Percentiles rank a stretch among this genome's conserved stretches.
Evolutionary conservation across 345 rosid genomes (phyloP).

Genomic region (Lepidium didymum): DNA sequence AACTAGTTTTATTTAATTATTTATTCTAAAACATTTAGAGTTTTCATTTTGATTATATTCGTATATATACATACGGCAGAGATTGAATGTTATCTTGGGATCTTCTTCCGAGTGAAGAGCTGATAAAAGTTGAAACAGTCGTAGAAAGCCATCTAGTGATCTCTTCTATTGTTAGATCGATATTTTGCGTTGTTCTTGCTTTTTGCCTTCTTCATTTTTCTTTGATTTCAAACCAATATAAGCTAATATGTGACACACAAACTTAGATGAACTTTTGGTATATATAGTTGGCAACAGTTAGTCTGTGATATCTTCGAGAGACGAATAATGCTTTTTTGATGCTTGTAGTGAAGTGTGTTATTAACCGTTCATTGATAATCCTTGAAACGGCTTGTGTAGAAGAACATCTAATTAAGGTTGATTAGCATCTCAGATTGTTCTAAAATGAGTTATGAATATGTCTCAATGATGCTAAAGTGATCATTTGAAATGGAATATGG

Average conservation of each 20-base stretch:
- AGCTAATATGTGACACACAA: background rate
- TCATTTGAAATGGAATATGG: background rate
- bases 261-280: background rate
- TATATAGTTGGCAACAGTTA: background rate
- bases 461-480: background rate
- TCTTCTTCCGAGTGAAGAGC: background rate
- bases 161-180: background rate
- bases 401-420: background rate
- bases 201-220: background rate
- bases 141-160: background rate
- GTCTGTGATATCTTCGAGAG: background rate
- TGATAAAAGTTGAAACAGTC: background rate
- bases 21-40: background rate
- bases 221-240: background rate
- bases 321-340: background rate
- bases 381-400: background rate
- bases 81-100: background rate
- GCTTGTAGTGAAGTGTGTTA: background rate
- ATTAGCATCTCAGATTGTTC: background rate
- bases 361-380: background rate
- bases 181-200: background rate
- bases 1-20: too few relatives aligned
- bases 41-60: background rate
- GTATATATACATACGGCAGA: background rate
- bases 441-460: background rate